Conservation (phyloP, 2,329 filamentous ascomycete species). For the Metarhizium sp. region DNA sequence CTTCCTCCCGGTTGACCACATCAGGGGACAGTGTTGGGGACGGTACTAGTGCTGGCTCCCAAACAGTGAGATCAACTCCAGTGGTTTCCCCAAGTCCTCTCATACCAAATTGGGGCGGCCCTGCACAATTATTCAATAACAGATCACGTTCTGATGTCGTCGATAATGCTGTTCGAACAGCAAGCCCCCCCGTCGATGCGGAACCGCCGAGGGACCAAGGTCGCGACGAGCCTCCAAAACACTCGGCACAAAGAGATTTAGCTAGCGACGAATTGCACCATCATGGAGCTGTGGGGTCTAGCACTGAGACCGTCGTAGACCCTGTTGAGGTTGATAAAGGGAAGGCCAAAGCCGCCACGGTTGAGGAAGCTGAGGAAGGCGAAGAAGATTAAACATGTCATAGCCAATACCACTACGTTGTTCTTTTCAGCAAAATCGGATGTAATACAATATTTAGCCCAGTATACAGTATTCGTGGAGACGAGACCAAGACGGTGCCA, state of each 20-base stretch:
- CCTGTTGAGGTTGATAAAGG: conserved; percentile 21
- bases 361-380: conserved; percentile 35
- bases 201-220: neutral
- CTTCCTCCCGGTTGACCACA: neutral
- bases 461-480: neutral
- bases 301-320: neutral
- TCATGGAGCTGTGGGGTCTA: neutral
- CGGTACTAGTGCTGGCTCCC: neutral
- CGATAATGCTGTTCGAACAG: conserved; percentile 10
- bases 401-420: neutral
- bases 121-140: conserved; percentile 36
- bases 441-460: neutral
- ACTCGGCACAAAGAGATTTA: neutral
- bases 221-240: neutral
- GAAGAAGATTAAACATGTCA: conserved; percentile 8
- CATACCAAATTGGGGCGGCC: conserved; percentile 41
- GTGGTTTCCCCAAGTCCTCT: conserved; percentile 40
- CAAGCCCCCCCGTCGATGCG: neutral
- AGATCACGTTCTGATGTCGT: conserved; percentile 16
- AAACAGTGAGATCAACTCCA: conserved; percentile 13
- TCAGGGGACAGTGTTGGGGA: neutral
- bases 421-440: neutral
- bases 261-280: neutral
- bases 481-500: neutral
- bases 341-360: conserved; percentile 35